phyloP scores from a whole-genome alignment of 2,329 filamentous ascomycete genomes.

The Nannizzia gypsea region DNA sequence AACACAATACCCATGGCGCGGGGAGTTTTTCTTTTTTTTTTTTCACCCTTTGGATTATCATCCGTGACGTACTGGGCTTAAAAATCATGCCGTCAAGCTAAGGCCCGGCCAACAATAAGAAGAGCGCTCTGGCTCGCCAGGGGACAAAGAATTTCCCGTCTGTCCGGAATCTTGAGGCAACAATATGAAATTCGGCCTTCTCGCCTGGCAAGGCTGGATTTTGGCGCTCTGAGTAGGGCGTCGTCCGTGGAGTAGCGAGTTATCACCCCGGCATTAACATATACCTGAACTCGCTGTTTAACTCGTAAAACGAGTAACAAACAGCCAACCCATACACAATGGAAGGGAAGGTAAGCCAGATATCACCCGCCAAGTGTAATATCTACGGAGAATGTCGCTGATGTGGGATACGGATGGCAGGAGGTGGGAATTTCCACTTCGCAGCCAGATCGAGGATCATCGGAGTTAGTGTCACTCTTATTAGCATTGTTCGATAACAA shows the following conservation, averaged over 20 bases:
- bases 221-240: background rate
- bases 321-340: background rate
- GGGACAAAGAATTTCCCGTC: constrained; percentile 3
- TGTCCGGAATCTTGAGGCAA: background rate
- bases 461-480: background rate
- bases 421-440: background rate
- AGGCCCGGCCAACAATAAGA: background rate
- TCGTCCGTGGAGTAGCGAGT: background rate
- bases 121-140: background rate
- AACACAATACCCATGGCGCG: background rate
- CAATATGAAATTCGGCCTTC: background rate
- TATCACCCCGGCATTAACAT: background rate
- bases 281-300: background rate
- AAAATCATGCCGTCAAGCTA: background rate
- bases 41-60: background rate
- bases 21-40: background rate
- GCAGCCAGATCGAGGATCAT: background rate
- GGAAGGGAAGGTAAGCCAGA: background rate
- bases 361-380: background rate
- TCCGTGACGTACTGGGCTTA: background rate
- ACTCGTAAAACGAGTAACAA: background rate
- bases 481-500: background rate
- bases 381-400: background rate
- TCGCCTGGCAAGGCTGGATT: background rate
- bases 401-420: background rate